Conservation (phyloP, 345 rosid genomes). For the Murraya koenigii region DNA sequence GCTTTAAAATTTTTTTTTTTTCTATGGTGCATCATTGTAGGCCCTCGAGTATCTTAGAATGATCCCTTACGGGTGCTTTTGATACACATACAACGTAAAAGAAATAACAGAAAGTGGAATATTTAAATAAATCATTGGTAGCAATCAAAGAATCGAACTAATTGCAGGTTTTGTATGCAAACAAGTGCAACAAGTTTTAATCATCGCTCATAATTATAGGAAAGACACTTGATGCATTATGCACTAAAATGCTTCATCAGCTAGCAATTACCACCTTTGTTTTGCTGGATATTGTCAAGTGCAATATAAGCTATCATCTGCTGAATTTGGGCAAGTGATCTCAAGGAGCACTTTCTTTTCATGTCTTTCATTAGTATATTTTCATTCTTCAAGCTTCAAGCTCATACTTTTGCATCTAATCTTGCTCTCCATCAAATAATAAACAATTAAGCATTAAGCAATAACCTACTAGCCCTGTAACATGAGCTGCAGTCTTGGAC, state of each 20-base stretch:
- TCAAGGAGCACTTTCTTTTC: not conserved
- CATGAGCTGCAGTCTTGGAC: not conserved
- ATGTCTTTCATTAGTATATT: not conserved
- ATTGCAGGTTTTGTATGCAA: conserved; percentile 5
- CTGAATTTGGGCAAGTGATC: conserved; percentile 14
- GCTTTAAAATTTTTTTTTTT: not conserved
- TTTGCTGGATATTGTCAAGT: not conserved
- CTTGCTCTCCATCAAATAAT: not conserved
- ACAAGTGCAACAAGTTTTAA: conserved; percentile 12
- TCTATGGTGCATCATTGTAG: conserved; percentile 13
- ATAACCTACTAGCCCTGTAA: not conserved
- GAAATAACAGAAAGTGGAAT: conserved; percentile 11
- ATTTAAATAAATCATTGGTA: not conserved
- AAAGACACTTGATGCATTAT: not conserved
- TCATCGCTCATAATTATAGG: not conserved
- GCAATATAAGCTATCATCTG: conserved; percentile 12
- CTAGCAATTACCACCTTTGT: not conserved
- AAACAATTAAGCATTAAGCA: not conserved
- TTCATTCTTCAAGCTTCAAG: not conserved
- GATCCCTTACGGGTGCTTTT: conserved; percentile 17
- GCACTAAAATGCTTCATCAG: conserved; percentile 9
- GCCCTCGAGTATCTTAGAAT: conserved; percentile 13
- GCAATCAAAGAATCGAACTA: not conserved
- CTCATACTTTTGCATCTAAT: not conserved
- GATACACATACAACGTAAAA: not conserved